Evolutionary conservation across 2,329 filamentous ascomycete species (phyloP).

Genomic region (Colletotrichum neosansevieriae): DNA sequence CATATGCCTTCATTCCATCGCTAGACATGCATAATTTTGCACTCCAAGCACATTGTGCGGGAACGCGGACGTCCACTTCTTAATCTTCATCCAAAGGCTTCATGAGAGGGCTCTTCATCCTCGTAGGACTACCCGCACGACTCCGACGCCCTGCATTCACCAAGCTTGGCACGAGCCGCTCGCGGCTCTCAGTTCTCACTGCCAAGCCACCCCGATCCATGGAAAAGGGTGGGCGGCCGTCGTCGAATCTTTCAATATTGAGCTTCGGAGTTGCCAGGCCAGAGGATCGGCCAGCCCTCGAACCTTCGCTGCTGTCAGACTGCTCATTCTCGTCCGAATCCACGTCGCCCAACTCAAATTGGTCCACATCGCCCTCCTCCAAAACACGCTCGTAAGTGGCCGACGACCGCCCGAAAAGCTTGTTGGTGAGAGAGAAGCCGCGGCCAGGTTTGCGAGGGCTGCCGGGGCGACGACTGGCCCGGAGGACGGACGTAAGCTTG

Average conservation of each 20-base stretch:
- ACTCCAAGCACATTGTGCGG: slow-evolving; percentile 2
- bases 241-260: slow-evolving; percentile 65
- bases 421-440: slow-evolving; percentile 67
- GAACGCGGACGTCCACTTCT: slow-evolving; percentile 9
- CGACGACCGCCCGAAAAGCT: slow-evolving; percentile 72
- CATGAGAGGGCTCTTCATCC: slow-evolving; percentile 70
- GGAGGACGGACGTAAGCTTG: slow-evolving; percentile 60
- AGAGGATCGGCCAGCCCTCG: slow-evolving; percentile 69
- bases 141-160: slow-evolving; percentile 69
- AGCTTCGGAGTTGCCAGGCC: slow-evolving; percentile 77
- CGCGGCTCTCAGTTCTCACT: slow-evolving; percentile 86
- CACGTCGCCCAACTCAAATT: slow-evolving; percentile 82
- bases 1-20: neutral
- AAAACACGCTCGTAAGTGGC: slow-evolving; percentile 84
- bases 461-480: slow-evolving; percentile 57
- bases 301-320: slow-evolving; percentile 71
- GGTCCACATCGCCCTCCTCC: slow-evolving; percentile 79
- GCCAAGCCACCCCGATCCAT: slow-evolving; percentile 80
- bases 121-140: slow-evolving; percentile 68
- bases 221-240: slow-evolving; percentile 53
- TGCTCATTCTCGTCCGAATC: slow-evolving; percentile 74
- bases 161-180: slow-evolving; percentile 74
- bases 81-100: slow-evolving; percentile 54
- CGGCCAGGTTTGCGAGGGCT: slow-evolving; percentile 59
- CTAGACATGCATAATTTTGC: slow-evolving; percentile 18